phyloP scores from a whole-genome alignment of 345 rosid species.

The Linum tenue region DNA sequence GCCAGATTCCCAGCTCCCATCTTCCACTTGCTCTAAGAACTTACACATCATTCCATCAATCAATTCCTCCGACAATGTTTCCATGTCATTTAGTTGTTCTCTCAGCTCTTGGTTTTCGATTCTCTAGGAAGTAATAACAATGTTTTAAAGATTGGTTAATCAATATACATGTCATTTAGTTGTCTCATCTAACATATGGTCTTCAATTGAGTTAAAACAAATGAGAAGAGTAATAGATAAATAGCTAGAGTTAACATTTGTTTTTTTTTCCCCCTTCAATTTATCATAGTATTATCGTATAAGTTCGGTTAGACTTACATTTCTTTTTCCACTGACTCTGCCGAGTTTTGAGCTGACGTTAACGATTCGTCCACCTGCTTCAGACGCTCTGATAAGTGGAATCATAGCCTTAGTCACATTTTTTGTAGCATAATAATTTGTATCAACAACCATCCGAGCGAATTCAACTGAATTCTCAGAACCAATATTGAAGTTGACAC shows the following conservation, averaged over 20 bases:
- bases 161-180: too few species aligned
- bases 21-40: conserved; percentile 73
- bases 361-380: conserved; percentile 72
- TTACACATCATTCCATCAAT: conserved; percentile 47
- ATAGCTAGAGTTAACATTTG: too few species aligned
- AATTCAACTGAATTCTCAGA: conserved; percentile 62
- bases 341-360: conserved; percentile 84
- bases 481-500: conserved; percentile 74
- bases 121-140: conserved; percentile 34
- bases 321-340: conserved; percentile 67
- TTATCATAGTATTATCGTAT: too few species aligned
- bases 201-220: too few species aligned
- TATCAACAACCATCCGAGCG: conserved; percentile 50
- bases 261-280: too few species aligned
- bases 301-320: conserved; percentile 34
- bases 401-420: conserved; percentile 67
- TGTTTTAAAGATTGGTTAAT: too few species aligned
- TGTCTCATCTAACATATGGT: too few species aligned
- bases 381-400: conserved; percentile 68
- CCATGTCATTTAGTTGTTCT: conserved; percentile 42
- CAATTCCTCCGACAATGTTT: conserved; percentile 53
- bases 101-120: conserved; percentile 50
- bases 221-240: too few species aligned
- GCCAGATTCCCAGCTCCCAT: conserved; percentile 63
- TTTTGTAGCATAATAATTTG: conserved; percentile 83